Percentiles rank a stretch among this genome's conserved stretches.
phyloP scores from a whole-genome alignment of 768 basidiomycete species.

The Naganishia vaughanmartiniae region DNA sequence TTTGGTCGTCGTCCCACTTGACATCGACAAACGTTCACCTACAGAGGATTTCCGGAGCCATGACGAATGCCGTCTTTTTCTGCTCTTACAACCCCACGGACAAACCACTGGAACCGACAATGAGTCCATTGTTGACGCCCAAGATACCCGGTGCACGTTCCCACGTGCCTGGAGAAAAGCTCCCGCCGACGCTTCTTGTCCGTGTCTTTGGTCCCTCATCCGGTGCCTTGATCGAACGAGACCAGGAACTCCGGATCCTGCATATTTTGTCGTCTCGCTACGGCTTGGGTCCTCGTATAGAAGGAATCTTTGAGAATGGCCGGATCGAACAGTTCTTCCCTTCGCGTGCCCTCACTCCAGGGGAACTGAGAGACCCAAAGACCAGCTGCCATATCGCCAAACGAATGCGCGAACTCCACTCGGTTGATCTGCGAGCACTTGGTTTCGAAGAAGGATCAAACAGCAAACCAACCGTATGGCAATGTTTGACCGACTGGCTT shows the following conservation, averaged over 20 bases:
- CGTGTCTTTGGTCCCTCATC: conserved; percentile 91
- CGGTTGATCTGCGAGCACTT: conserved; percentile 74
- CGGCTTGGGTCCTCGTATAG: conserved; percentile 82
- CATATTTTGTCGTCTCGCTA: conserved; percentile 85
- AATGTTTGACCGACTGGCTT: conserved; percentile 56
- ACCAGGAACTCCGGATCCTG: conserved; percentile 78
- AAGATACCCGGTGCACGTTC: conserved; percentile 32
- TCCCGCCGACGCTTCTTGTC: conserved; percentile 67
- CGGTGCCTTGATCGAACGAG: conserved; percentile 78
- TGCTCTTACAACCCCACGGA: conserved; percentile 63
- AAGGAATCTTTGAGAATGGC: conserved; percentile 93
- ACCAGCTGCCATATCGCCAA: conserved; percentile 85
- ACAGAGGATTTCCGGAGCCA: conserved; percentile 78
- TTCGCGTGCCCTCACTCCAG: conserved; percentile 71
- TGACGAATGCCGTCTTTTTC: conserved; percentile 97
- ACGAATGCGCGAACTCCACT: conserved; percentile 93
- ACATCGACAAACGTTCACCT: conserved; percentile 58
- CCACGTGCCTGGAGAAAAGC: not conserved
- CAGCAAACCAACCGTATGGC: conserved; percentile 46
- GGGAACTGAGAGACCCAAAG: conserved; percentile 71
- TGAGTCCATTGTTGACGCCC: conserved; percentile 41
- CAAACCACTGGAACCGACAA: conserved; percentile 42
- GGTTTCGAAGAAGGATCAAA: conserved; percentile 43
- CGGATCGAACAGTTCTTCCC: conserved; percentile 94
- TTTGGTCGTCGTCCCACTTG: conserved; percentile 48